Evolutionary conservation across 176 grass and related monocot genomes (phyloP), one percentile per base, ranked within the genome.

Genomic region (Zoysia pacifica): DNA sequence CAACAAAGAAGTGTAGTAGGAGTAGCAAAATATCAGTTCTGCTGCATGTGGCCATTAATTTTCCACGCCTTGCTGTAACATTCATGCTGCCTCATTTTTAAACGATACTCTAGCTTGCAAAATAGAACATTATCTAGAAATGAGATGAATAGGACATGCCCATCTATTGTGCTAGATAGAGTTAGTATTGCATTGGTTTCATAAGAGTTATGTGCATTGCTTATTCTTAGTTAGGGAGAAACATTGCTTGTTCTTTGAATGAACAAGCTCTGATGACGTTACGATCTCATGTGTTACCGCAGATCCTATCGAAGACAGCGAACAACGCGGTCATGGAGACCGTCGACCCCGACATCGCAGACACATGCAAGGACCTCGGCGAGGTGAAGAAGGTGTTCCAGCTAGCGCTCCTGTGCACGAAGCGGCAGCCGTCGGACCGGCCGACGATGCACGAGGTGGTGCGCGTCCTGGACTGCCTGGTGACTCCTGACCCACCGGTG

Each of bases 371-470:
- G 38, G 93, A 99, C 62, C 92, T 99, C 0, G 79, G 79, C 6
- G 90, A 99, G 73, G 93, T 96, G 2, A 99, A 99, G 81, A 99
- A 88, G 73, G 65, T 96, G 0, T 99, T 99, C 77, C 97, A 96
- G 69, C 82, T 99, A 1, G 97, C 97, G 0, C 81, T 99, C 10
- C 90, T 99, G 1, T 99, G 97, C 89, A 91, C 93, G 5, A 96
- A 99, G 80, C 63, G 91, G 39, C 97, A 99, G 20, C 97, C 90
- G 1, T 80, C 89, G 0, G 97, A 99, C 37, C 92, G 97, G 0
- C 97, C 97, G 65, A 93, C 97, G 8, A 99, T 99, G 97, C 97
- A 99, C 15, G 93, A 96, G 86, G 93, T 96, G 28, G 90, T 86
- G 19, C 90, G 90, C 0, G 97, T 99, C 46, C 84, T 99, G 65